These are phyloP conservation scores for Hanseniaspora thailandica DNA, from an alignment of 805 yeast genomes.

Conservation along the genomic window DNA sequence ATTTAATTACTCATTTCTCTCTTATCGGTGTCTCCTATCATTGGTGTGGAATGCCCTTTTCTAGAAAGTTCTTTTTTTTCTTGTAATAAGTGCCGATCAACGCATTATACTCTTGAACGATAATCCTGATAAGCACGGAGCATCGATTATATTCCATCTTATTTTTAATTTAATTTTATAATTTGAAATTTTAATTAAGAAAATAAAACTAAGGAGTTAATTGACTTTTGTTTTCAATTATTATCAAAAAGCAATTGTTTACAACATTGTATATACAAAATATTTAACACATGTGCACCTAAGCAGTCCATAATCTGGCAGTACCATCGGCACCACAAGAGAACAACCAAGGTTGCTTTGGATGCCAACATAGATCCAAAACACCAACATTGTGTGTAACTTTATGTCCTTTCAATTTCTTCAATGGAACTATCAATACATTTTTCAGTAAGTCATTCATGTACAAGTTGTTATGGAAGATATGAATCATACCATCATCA, in stretches of 20 bases:
- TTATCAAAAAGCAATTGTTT: neutral
- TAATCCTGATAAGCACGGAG: too few species aligned
- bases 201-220: neutral
- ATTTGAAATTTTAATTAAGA: too few species aligned
- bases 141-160: too few species aligned
- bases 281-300: constrained; percentile 14
- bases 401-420: constrained; percentile 85
- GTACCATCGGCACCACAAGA: constrained; percentile 95
- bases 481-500: constrained; percentile 86
- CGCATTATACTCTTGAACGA: too few species aligned
- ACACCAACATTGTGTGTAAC: constrained; percentile 74
- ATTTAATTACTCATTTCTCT: neutral
- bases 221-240: too few species aligned
- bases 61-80: neutral
- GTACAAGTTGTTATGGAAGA: constrained; percentile 92
- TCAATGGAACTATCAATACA: constrained; percentile 89
- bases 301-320: constrained; percentile 93
- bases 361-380: constrained; percentile 85
- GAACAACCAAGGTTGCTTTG: constrained; percentile 95
- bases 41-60: neutral
- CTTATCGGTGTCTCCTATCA: neutral
- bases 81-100: neutral
- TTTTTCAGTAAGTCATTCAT: constrained; percentile 84
- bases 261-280: neutral
- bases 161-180: neutral